These are phyloP conservation scores for Pulicaria dysenterica DNA, from an alignment of 129 eudicot species.

Conservation along the genomic window DNA sequence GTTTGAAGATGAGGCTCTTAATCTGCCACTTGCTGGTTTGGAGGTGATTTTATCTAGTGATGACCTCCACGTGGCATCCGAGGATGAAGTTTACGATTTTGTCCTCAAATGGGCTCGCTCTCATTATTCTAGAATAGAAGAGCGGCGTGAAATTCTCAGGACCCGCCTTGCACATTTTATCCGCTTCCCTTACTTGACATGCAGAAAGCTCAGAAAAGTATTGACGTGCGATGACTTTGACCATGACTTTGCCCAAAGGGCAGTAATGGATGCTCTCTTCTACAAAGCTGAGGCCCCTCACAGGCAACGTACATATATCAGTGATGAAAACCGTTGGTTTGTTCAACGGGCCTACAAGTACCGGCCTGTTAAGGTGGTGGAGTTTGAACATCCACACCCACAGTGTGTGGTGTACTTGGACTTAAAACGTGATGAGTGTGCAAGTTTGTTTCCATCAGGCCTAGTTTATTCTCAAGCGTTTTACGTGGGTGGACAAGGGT, in stretches of 20 bases:
- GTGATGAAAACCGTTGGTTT: constrained; percentile 49
- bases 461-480: constrained; percentile 74
- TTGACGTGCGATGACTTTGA: constrained; percentile 58
- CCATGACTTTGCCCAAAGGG: constrained; percentile 51
- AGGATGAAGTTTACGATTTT: constrained; percentile 77
- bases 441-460: constrained; percentile 55
- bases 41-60: constrained; percentile 71
- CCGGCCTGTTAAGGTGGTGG: constrained; percentile 68
- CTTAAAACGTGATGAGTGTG: constrained; percentile 70
- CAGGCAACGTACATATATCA: constrained; percentile 47
- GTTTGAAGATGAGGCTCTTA: constrained; percentile 64
- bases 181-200: constrained; percentile 81
- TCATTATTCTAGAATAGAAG: constrained; percentile 66
- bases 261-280: constrained; percentile 74
- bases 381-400: constrained; percentile 69
- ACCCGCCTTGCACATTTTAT: constrained; percentile 48
- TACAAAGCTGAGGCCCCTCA: constrained; percentile 75
- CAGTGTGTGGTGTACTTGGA: constrained; percentile 78
- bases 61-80: constrained; percentile 74
- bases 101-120: constrained; percentile 63
- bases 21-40: constrained; percentile 67
- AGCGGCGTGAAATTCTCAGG: constrained; percentile 55
- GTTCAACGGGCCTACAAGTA: constrained; percentile 74
- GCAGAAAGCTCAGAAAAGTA: constrained; percentile 67
- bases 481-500: constrained; percentile 82